phyloP scores from a whole-genome alignment of 495 filamentous ascomycete species.

The Xylaria flabelliformis region DNA sequence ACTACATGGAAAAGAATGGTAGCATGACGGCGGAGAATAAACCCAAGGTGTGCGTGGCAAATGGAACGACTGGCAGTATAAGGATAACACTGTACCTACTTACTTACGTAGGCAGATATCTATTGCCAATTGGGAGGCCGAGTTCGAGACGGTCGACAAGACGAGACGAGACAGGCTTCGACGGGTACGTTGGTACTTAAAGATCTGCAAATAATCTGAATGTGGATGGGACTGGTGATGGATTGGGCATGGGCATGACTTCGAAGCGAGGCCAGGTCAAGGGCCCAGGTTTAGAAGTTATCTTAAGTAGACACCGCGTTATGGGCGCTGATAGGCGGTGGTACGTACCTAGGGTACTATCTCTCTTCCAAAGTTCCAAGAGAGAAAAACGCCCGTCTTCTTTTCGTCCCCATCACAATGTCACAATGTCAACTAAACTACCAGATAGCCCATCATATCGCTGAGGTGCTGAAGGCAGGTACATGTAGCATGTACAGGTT shows the following conservation, averaged over 20 bases:
- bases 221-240: conserved; percentile 23
- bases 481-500: not conserved
- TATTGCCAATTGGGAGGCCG: not conserved
- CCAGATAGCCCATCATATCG: not conserved
- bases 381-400: not conserved
- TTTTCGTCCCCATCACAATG: not conserved
- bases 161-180: not conserved
- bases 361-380: not conserved
- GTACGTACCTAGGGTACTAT: not conserved
- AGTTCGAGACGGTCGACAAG: conserved; percentile 1
- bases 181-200: conserved; percentile 24
- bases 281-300: not conserved
- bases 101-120: no score
- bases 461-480: conserved; percentile 3
- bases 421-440: no score
- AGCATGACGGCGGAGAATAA: conserved; percentile 17
- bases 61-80: conserved; percentile 1
- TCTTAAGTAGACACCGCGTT: not conserved
- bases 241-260: conserved; percentile 21
- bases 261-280: conserved; percentile 21
- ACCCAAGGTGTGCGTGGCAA: conserved; percentile 25
- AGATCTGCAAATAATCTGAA: conserved; percentile 29
- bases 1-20: conserved; percentile 1
- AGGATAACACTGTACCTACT: conserved; percentile 1
- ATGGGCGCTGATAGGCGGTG: conserved; percentile 3